Evolutionary conservation across 345 rosid species (phyloP), one percentile per base, ranked within the genome.

Genomic region (Corchorus olitorius): DNA sequence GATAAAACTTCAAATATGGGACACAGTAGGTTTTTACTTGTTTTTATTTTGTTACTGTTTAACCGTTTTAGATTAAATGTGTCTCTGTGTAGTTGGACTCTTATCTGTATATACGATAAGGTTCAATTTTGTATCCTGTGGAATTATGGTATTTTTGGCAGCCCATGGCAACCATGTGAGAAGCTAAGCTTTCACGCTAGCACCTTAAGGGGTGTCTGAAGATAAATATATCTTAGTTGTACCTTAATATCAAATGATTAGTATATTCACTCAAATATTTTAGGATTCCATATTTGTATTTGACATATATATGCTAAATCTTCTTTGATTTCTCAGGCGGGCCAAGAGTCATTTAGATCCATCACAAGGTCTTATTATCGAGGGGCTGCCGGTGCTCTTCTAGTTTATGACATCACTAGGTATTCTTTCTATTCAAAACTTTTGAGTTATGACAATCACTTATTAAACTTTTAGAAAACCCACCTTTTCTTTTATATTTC

Each of bases 1-100:
- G 12, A 61, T 90, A 78, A 90, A 90, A 74, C 86, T 90, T 13
- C 93, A 90, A 83, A 88, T 90, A 77, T 90, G 92, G 94, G 94
- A 90, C 74, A 90, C 94, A 71, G 94, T 90, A 53, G 39, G 65
- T 35, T 45, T 33, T 13, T 56, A 13, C 27, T 65, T 11, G 3
- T 14, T 67, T 41, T 20, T 39, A 34, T 34, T 0, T 7, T 27
- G 27, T 27, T 27, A 1, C 1, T 27, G 1, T 48, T 35, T 62
- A 12, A 46, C 3, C 33, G 7, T 16, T 60, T 61, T 46, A 1
- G 16, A 49, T 19, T 37, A 5, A 39, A 14, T n/a, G n/a, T n/a
- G n/a, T n/a, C n/a, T n/a, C n/a, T n/a, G n/a, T n/a, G n/a, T n/a
- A n/a, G n/a, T n/a, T n/a, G n/a, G n/a, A n/a, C n/a, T n/a, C n/a